Conservation (phyloP, 116 monocot genomes). For the Phalaenopsis hybrid region DNA sequence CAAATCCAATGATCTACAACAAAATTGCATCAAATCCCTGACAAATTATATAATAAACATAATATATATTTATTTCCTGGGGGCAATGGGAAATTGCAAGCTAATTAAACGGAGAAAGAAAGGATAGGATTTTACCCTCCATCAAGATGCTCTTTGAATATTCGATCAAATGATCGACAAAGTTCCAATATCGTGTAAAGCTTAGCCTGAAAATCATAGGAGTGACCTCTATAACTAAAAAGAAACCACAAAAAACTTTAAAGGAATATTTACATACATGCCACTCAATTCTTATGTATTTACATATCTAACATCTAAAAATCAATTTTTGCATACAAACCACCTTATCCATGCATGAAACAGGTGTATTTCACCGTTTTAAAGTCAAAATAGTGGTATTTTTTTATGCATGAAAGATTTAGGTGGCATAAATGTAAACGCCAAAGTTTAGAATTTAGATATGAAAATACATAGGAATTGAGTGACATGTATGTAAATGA, state of each 20-base stretch:
- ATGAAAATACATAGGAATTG: too few relatives aligned
- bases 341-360: too few relatives aligned
- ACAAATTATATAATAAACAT: neutral
- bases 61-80: neutral
- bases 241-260: neutral
- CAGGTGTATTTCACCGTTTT: too few relatives aligned
- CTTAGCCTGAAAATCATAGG: slow-evolving; percentile 55
- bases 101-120: neutral
- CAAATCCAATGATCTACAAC: neutral
- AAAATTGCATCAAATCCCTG: neutral
- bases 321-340: too few relatives aligned
- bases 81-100: neutral
- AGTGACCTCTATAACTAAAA: neutral
- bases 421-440: too few relatives aligned
- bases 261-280: too few relatives aligned
- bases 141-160: slow-evolving; percentile 96
- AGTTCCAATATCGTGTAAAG: slow-evolving; percentile 85
- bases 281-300: too few relatives aligned
- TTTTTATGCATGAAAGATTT: too few relatives aligned
- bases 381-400: too few relatives aligned
- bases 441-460: too few relatives aligned
- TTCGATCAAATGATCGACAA: slow-evolving; percentile 82
- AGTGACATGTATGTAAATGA: too few relatives aligned
- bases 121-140: slow-evolving; percentile 60
- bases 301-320: too few relatives aligned